Evolutionary conservation across 176 grass and related monocot species (phyloP).

Genomic region (Carex pumila): DNA sequence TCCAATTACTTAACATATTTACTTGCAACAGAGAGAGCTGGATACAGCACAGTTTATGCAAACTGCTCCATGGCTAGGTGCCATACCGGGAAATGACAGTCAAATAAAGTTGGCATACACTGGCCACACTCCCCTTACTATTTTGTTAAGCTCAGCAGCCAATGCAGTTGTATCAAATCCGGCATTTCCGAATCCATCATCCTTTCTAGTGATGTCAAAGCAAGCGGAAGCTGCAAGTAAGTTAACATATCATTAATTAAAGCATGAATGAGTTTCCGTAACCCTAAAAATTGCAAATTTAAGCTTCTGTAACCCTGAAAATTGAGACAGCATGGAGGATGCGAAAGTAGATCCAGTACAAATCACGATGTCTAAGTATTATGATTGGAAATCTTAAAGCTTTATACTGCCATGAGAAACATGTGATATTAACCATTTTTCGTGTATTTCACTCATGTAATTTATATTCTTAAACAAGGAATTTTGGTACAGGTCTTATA

Average conservation of each 20-base stretch:
- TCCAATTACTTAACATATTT: constrained; percentile 4
- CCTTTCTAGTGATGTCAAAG: constrained; percentile 91
- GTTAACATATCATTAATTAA: constrained; percentile 22
- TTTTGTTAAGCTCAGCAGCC: constrained; percentile 49
- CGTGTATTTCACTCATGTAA: neutral
- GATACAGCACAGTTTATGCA: constrained; percentile 92
- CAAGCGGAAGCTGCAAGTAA: constrained; percentile 99
- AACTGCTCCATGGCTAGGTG: constrained; percentile 80
- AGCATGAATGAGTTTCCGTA: neutral
- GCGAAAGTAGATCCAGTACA: neutral
- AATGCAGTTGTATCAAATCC: constrained; percentile 66
- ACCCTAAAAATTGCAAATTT: neutral
- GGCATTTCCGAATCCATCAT: constrained; percentile 79
- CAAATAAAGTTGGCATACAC: constrained; percentile 62
- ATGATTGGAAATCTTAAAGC: neutral
- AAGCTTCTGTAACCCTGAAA: neutral
- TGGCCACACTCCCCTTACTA: constrained; percentile 61
- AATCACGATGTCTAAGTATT: neutral
- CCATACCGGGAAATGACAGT: constrained; percentile 70
- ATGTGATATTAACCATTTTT: neutral
- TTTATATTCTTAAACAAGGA: neutral
- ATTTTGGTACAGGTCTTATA: constrained; percentile 47
- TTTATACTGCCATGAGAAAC: neutral
- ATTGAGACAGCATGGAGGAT: neutral
- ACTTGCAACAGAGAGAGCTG: constrained; percentile 69